These are phyloP conservation scores for Omphalotus olearius DNA, from an alignment of 1,284 basidiomycete species.

Conservation along the genomic window DNA sequence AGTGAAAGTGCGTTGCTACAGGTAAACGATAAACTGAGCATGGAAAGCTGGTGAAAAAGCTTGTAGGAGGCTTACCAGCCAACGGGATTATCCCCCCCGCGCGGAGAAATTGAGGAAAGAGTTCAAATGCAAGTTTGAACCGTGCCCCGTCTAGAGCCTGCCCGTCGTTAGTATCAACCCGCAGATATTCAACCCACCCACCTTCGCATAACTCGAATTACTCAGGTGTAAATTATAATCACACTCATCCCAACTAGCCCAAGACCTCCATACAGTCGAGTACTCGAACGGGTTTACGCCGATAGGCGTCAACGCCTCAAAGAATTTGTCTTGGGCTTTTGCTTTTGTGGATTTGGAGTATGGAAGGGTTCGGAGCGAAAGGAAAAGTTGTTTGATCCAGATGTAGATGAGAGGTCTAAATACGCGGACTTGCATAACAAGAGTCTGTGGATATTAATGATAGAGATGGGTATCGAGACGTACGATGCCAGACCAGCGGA, in stretches of 20 bases:
- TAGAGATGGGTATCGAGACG: not conserved
- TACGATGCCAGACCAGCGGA: constrained; percentile 66
- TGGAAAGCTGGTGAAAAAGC: not conserved
- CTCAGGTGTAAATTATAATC: constrained; percentile 72
- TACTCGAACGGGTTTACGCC: constrained; percentile 53
- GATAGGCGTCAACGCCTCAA: constrained; percentile 45
- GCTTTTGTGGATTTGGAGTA: constrained; percentile 33
- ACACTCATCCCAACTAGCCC: constrained; percentile 68
- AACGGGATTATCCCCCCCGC: constrained; percentile 69
- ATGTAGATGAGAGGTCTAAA: constrained; percentile 43
- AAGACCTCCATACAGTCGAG: constrained; percentile 35
- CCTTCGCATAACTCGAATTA: constrained; percentile 77
- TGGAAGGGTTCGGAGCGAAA: constrained; percentile 38
- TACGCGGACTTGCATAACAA: constrained; percentile 43
- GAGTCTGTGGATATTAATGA: not conserved
- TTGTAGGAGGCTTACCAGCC: constrained; percentile 40
- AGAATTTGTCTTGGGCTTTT: constrained; percentile 38
- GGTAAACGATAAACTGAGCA: too few relatives aligned
- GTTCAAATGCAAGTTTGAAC: constrained; percentile 39
- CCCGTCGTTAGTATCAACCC: not conserved
- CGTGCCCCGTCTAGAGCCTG: constrained; percentile 36
- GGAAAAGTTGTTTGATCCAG: constrained; percentile 30
- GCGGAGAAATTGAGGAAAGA: constrained; percentile 61
- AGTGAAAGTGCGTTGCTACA: constrained; percentile 70
- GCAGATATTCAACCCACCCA: too few relatives aligned